phyloP scores from a whole-genome alignment of 495 filamentous ascomycete species.

The Tuber aestivum region DNA sequence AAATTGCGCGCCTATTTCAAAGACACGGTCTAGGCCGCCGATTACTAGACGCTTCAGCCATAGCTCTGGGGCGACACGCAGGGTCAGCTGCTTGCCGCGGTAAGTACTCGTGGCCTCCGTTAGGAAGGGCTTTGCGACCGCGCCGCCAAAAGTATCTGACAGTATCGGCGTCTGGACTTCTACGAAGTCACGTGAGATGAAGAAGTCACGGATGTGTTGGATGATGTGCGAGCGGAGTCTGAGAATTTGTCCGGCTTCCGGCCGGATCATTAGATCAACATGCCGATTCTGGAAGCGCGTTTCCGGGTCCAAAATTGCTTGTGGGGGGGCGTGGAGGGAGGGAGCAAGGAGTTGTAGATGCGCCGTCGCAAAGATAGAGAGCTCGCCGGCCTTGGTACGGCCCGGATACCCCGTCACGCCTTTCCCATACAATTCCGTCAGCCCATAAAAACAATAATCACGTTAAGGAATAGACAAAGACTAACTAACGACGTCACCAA shows the following conservation, averaged over 20 bases:
- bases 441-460: constrained; percentile 19
- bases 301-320: constrained; percentile 55
- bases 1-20: constrained; percentile 90
- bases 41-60: constrained; percentile 91
- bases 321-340: constrained; percentile 66
- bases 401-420: constrained; percentile 66
- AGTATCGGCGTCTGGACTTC: constrained; percentile 90
- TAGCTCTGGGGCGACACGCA: constrained; percentile 87
- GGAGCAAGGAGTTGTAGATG: constrained; percentile 69
- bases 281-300: constrained; percentile 63
- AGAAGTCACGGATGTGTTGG: constrained; percentile 65
- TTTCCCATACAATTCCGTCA: constrained; percentile 41
- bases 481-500: constrained; percentile 75
- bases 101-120: constrained; percentile 65
- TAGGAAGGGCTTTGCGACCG: constrained; percentile 75
- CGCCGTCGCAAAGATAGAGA: constrained; percentile 63
- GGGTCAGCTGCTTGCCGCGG: constrained; percentile 58
- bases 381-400: constrained; percentile 65
- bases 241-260: constrained; percentile 58
- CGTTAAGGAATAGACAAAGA: constrained; percentile 30
- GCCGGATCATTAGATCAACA: constrained; percentile 74
- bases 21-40: constrained; percentile 81
- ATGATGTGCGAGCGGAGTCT: constrained; percentile 68
- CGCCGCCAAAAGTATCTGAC: constrained; percentile 68
- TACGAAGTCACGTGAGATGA: constrained; percentile 64